A percentile compares a stretch with the other conserved stretches of the same genome.
phyloP scores from a whole-genome alignment of 2,329 filamentous ascomycete genomes.

The Colletotrichum navitas region DNA sequence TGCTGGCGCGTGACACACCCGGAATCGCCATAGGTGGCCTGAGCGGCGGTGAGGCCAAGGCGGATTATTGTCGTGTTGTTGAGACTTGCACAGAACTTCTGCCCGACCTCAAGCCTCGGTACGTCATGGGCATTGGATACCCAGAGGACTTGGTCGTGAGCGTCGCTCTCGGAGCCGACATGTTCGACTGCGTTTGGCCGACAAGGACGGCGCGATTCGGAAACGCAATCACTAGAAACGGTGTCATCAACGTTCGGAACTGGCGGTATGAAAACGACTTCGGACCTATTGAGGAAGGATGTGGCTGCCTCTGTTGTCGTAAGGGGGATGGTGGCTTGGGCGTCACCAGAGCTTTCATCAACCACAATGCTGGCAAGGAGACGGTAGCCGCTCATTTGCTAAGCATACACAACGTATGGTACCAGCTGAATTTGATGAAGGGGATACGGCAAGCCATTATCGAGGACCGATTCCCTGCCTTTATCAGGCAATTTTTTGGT shows the following conservation, averaged over 20 bases:
- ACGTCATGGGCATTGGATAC: conserved; percentile 99
- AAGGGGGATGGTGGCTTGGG: conserved; percentile 78
- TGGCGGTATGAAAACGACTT: conserved; percentile 84
- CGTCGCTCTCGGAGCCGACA: conserved; percentile 93
- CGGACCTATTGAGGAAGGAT: conserved; percentile 83
- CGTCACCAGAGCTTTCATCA: conserved; percentile 88
- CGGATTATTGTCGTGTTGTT: conserved; percentile 91
- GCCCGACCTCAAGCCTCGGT: conserved; percentile 93
- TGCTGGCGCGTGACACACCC: conserved; percentile 91
- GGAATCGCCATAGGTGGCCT: conserved; percentile 97
- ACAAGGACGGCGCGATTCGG: conserved; percentile 96
- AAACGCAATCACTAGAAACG: conserved; percentile 86
- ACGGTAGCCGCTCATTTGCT: conserved; percentile 88
- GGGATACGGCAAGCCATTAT: conserved; percentile 81
- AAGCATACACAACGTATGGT: conserved; percentile 96
- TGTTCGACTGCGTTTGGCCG: conserved; percentile 99
- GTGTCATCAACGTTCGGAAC: conserved; percentile 87
- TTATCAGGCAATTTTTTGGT: conserved; percentile 82
- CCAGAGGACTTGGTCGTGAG: conserved; percentile 96
- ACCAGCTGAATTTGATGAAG: conserved; percentile 87
- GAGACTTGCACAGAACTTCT: conserved; percentile 86
- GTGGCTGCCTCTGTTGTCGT: conserved; percentile 83
- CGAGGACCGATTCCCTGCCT: conserved; percentile 83
- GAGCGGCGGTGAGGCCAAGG: conserved; percentile 94
- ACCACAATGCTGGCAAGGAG: conserved; percentile 94